A percentile compares a stretch with the other conserved stretches of the same genome.
These are phyloP conservation scores for Naganishia kalamii DNA, from an alignment of 768 basidiomycete genomes.

Conservation along the genomic window DNA sequence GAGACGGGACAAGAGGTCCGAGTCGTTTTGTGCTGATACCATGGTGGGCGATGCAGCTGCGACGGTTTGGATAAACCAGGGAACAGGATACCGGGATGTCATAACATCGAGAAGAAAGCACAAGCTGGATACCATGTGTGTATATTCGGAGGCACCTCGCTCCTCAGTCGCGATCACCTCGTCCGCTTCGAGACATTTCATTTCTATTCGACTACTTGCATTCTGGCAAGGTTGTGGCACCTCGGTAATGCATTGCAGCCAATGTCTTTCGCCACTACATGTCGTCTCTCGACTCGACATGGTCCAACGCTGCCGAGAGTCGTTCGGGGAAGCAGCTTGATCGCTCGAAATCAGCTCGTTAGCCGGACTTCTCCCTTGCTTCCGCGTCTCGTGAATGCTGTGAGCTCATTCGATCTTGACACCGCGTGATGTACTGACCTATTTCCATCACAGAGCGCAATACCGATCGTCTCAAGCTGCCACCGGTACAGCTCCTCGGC, in stretches of 20 bases:
- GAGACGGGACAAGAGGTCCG: constrained; percentile 38
- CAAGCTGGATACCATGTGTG: too few species aligned
- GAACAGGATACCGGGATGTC: too few species aligned
- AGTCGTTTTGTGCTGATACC: not conserved
- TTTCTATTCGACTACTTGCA: not conserved
- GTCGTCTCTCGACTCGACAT: constrained; percentile 1
- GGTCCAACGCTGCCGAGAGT: not conserved
- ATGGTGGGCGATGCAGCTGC: too few species aligned
- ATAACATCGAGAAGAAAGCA: too few species aligned
- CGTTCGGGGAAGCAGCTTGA: not conserved
- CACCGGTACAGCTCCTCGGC: too few species aligned
- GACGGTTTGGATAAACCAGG: too few species aligned
- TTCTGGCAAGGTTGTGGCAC: too few species aligned
- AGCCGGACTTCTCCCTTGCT: too few species aligned
- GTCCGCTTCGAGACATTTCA: not conserved
- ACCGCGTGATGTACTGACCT: too few species aligned
- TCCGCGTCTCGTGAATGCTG: not conserved
- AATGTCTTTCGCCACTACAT: constrained; percentile 2
- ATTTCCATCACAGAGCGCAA: too few species aligned
- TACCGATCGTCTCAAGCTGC: too few species aligned
- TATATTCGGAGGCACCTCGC: not conserved
- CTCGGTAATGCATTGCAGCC: not conserved
- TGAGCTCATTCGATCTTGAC: too few species aligned
- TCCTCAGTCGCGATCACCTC: not conserved
- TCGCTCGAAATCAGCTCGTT: not conserved